Percentiles rank a stretch among this genome's conserved stretches.
These are phyloP conservation scores for Dactylonectria macrodidyma DNA, from an alignment of 2,329 filamentous ascomycete species.

Conservation along the genomic window DNA sequence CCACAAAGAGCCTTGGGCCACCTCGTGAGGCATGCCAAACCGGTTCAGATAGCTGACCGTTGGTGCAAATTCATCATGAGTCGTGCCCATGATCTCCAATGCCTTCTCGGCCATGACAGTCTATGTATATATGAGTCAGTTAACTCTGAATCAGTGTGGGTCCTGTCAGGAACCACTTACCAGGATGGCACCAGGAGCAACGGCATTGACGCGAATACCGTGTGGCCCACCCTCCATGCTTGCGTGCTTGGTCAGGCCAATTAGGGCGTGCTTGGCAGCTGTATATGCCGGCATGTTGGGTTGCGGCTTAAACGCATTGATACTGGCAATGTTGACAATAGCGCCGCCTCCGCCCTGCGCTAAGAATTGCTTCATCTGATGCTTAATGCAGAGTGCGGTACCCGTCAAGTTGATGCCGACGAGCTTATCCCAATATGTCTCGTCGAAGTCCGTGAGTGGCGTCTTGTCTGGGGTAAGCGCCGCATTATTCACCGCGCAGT, in stretches of 20 bases:
- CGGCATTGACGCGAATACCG: conserved; percentile 40
- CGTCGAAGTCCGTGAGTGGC: conserved; percentile 38
- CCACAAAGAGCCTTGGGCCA: conserved; percentile 35
- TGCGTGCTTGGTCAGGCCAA: conserved; percentile 57
- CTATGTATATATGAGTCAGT: conserved; percentile 18
- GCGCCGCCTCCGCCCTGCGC: conserved; percentile 52
- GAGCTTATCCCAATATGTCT: conserved; percentile 38
- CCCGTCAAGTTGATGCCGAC: conserved; percentile 41
- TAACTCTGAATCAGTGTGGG: not conserved
- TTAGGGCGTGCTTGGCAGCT: conserved; percentile 56
- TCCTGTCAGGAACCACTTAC: conserved; percentile 24
- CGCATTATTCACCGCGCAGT: conserved; percentile 39
- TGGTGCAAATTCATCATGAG: conserved; percentile 37
- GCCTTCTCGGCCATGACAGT: conserved; percentile 36
- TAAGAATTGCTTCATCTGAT: conserved; percentile 44
- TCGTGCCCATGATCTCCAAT: conserved; percentile 39
- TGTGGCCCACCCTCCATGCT: conserved; percentile 55
- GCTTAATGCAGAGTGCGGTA: conserved; percentile 40
- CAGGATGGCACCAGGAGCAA: conserved; percentile 38
- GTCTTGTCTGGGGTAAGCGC: conserved; percentile 38
- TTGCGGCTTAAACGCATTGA: conserved; percentile 45
- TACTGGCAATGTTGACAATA: conserved; percentile 61
- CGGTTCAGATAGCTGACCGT: conserved; percentile 34
- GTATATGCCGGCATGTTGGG: conserved; percentile 51
- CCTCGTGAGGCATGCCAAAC: conserved; percentile 35